Evolutionary conservation across 1,284 basidiomycete genomes (phyloP), one percentile per base, ranked within the genome.

Genomic region (Porogramme epimiltina): DNA sequence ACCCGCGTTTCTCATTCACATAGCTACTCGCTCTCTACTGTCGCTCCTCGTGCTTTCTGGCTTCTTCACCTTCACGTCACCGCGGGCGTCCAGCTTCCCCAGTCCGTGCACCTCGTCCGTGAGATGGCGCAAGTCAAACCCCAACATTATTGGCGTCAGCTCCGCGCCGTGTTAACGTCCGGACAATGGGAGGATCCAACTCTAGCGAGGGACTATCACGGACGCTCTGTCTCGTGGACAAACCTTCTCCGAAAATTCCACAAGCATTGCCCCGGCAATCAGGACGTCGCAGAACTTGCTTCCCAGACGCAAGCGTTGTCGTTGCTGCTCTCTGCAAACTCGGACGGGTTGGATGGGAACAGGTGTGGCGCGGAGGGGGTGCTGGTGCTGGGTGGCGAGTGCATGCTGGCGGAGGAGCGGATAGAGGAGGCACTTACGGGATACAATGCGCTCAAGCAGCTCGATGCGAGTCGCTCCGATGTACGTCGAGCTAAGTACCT

Each of bases 201-300:
- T 25, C 89, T 91, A 0, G 89, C 84, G 2, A 86, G 80, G 56
- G 75, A 82, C 0, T 80, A 79, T 11, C 84, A 84, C 43, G 86
- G 81, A 16, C 60, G 66, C 0, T 63, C 70, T 8, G 68, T 95
- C 25, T 75, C 83, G 11, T 95, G 93, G 93, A 76, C 80, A 2
- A 89, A 93, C 62, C 79, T 94, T 16, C 72, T 94, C 23, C 79
- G 91, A 60, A 95, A 96, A 68, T 94, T 93, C 77, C 87, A 89
- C 63, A 95, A 95, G 64, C 93, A 95, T 63, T 89, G 87, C 51
- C 74, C 66, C 20, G 82, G 83, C 0, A 81, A 74, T 57, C 60
- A 66, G 51, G 83, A 87, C 54, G 70, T 87, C n/a, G 76, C 82
- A 2, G 81, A 87, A 60, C 73, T 89, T 50, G 87, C 85, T 4